Conservation (phyloP, 208 protist species). For the Trypanosoma conorhini region DNA sequence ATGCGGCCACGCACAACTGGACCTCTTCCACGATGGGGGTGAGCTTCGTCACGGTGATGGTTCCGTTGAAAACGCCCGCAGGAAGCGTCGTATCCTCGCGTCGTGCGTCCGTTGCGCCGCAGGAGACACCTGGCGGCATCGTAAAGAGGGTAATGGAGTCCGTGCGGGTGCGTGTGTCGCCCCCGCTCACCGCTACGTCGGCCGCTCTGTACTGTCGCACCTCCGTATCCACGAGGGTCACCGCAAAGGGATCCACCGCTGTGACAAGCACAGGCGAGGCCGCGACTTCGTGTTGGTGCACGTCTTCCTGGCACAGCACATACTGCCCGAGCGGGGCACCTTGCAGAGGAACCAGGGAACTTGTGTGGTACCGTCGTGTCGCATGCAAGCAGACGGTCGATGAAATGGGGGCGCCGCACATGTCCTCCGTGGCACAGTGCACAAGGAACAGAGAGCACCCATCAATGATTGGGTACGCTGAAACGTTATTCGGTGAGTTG, state of each 20-base stretch:
- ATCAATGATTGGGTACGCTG: conserved; percentile 32
- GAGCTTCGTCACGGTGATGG: conserved; percentile 17
- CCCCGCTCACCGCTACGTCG: conserved; percentile 34
- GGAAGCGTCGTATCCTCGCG: conserved; percentile 17
- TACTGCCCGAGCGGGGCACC: conserved; percentile 39
- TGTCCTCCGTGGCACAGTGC: conserved; percentile 23
- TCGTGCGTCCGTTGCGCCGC: not conserved
- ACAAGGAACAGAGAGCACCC: conserved; percentile 40
- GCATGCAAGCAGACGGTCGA: conserved; percentile 28
- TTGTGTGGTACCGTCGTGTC: conserved; percentile 32
- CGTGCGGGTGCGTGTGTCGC: conserved; percentile 11
- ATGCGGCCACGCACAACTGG: conserved; percentile 14
- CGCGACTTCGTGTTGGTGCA: conserved; percentile 16
- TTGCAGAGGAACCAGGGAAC: conserved; percentile 7
- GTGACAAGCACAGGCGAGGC: conserved; percentile 37
- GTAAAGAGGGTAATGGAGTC: conserved; percentile 11
- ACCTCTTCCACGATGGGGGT: conserved; percentile 5
- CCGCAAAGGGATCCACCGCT: conserved; percentile 39
- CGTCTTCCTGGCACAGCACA: conserved; percentile 51
- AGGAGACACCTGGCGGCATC: conserved; percentile 4
- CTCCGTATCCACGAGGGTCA: conserved; percentile 26
- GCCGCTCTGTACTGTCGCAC: conserved; percentile 46
- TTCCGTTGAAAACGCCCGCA: not conserved
- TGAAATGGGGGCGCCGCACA: conserved; percentile 24
- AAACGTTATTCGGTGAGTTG: conserved; percentile 42